phyloP scores from a whole-genome alignment of 768 basidiomycete species.

The Tylopilus vinaceipallidus region DNA sequence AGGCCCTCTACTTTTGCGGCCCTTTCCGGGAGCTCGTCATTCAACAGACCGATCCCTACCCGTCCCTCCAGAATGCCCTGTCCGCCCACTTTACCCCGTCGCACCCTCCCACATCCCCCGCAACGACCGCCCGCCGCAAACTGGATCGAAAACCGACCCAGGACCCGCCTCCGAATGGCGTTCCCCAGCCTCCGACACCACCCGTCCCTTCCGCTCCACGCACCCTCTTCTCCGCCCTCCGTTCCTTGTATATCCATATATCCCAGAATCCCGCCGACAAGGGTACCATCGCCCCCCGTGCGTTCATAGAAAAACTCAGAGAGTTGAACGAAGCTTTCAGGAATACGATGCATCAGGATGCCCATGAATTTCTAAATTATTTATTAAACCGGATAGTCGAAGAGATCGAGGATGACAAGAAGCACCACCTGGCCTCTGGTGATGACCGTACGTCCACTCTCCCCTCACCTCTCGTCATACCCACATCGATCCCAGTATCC shows the following conservation, averaged over 20 bases:
- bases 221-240: slow-evolving; percentile 88
- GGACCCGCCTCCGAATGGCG: slow-evolving; percentile 31
- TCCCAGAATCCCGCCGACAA: slow-evolving; percentile 73
- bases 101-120: slow-evolving; percentile 27
- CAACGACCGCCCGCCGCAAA: slow-evolving; percentile 45
- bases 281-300: slow-evolving; percentile 86
- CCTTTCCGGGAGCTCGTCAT: slow-evolving; percentile 90
- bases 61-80: slow-evolving; percentile 34
- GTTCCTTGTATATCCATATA: slow-evolving; percentile 85
- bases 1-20: slow-evolving; percentile 92
- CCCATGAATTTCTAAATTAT: slow-evolving; percentile 97
- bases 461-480: not conserved
- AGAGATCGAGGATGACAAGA: slow-evolving; percentile 78
- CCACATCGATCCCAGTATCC: slow-evolving; percentile 44
- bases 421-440: slow-evolving; percentile 40
- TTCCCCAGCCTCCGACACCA: slow-evolving; percentile 33
- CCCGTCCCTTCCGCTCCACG: slow-evolving; percentile 60
- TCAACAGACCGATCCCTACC: slow-evolving; percentile 58
- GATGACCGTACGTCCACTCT: slow-evolving; percentile 62
- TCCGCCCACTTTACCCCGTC: slow-evolving; percentile 23
- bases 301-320: slow-evolving; percentile 92
- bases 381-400: slow-evolving; percentile 91
- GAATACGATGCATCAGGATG: slow-evolving; percentile 94
- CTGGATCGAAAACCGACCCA: slow-evolving; percentile 50
- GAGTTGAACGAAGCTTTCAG: slow-evolving; percentile 90